Conservation (phyloP, 345 rosid genomes). For the Litchi chinensis region DNA sequence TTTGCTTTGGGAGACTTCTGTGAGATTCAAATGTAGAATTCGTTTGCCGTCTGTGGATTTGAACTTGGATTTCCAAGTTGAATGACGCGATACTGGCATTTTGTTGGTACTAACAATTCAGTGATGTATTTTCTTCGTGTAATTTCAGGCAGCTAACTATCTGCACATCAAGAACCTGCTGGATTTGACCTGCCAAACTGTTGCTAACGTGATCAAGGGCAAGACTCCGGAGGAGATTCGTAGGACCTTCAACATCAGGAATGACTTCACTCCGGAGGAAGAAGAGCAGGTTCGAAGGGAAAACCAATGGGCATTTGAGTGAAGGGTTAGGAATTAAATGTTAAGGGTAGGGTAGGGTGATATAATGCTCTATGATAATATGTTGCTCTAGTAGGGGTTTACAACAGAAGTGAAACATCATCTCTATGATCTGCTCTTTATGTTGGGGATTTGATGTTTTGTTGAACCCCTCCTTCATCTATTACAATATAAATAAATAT, state of each 20-base stretch:
- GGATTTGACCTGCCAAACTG: slow-evolving; percentile 62
- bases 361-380: not conserved
- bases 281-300: slow-evolving; percentile 63
- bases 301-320: slow-evolving; percentile 76
- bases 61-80: not conserved
- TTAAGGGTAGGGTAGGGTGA: too few relatives aligned
- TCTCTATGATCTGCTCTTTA: too few relatives aligned
- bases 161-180: slow-evolving; percentile 54
- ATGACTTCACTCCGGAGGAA: slow-evolving; percentile 57
- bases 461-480: too few relatives aligned
- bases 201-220: slow-evolving; percentile 74
- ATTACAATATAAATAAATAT: too few relatives aligned
- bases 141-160: slow-evolving; percentile 64
- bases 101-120: not conserved
- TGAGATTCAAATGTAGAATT: too few relatives aligned
- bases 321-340: not conserved
- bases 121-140: not conserved
- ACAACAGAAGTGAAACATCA: too few relatives aligned
- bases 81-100: not conserved
- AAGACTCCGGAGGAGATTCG: slow-evolving; percentile 68
- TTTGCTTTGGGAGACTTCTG: too few relatives aligned
- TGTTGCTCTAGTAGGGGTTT: too few relatives aligned
- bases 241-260: slow-evolving; percentile 56
- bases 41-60: too few relatives aligned
- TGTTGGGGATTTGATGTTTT: too few relatives aligned